phyloP scores from a whole-genome alignment of 257 asterid genomes.

The Thymus quinquecostatus region DNA sequence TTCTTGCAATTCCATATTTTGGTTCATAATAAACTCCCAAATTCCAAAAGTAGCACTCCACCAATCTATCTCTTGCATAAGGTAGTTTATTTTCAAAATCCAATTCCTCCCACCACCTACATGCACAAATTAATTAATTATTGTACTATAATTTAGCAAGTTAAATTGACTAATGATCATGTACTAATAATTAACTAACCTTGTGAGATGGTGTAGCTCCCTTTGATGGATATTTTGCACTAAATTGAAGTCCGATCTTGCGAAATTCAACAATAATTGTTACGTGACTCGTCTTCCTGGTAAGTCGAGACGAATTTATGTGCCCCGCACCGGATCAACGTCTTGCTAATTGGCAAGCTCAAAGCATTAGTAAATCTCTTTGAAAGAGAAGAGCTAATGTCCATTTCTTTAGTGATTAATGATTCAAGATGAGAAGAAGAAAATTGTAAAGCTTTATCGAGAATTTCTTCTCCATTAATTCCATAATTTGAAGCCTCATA shows the following conservation, averaged over 20 bases:
- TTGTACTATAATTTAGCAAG: not conserved
- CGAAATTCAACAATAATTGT: slow-evolving; percentile 3
- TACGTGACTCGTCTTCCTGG: slow-evolving; percentile 5
- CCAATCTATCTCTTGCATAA: slow-evolving; percentile 46
- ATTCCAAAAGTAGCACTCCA: slow-evolving; percentile 42
- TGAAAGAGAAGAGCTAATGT: not conserved
- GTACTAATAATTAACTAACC: slow-evolving; percentile 10
- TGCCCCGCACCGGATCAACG: slow-evolving; percentile 14
- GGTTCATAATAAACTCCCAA: slow-evolving; percentile 46
- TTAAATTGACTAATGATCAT: too few species aligned
- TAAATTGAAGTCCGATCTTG: slow-evolving; percentile 16
- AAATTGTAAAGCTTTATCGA: slow-evolving; percentile 43
- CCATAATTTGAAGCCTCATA: slow-evolving; percentile 40
- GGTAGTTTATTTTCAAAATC: slow-evolving; percentile 13
- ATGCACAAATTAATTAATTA: not conserved
- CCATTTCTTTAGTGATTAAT: not conserved
- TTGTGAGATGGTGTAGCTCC: slow-evolving; percentile 38
- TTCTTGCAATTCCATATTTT: slow-evolving; percentile 20
- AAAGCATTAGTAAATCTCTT: slow-evolving; percentile 31
- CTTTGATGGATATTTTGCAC: slow-evolving; percentile 32
- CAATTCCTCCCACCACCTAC: slow-evolving; percentile 47
- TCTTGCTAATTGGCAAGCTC: slow-evolving; percentile 34
- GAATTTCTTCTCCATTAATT: slow-evolving; percentile 34
- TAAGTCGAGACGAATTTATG: not conserved
- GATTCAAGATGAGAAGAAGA: slow-evolving; percentile 29